These are phyloP conservation scores for Penicillium sp. DNA, from an alignment of 2,329 filamentous ascomycete genomes.

Conservation along the genomic window DNA sequence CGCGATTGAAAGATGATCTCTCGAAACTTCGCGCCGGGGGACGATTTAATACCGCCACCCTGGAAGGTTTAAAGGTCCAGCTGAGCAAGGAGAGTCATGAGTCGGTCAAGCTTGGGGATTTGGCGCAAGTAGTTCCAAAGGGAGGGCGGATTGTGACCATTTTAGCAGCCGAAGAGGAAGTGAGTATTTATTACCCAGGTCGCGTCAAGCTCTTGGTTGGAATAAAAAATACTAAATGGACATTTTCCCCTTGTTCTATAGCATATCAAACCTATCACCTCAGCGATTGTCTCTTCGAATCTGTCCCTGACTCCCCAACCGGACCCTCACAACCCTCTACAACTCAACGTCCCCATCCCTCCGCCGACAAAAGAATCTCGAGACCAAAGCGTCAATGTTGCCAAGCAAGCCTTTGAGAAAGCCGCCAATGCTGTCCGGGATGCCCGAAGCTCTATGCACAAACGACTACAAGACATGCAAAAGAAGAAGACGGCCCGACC, in stretches of 20 bases:
- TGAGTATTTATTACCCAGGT: constrained; percentile 43
- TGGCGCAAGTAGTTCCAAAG: constrained; percentile 70
- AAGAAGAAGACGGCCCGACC: constrained; percentile 48
- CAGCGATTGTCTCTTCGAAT: constrained; percentile 47
- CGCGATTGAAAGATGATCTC: constrained; percentile 64
- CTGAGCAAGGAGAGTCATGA: constrained; percentile 58
- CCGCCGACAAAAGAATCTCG: constrained; percentile 53
- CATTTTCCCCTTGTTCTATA: constrained; percentile 28
- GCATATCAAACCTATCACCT: constrained; percentile 51
- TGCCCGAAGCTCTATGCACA: constrained; percentile 49
- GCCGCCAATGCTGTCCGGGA: constrained; percentile 46
- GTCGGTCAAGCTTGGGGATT: constrained; percentile 60
- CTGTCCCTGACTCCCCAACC: constrained; percentile 49
- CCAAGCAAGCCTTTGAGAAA: constrained; percentile 49
- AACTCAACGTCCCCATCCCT: constrained; percentile 51
- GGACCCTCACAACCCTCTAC: constrained; percentile 48
- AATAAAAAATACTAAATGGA: too few species aligned
- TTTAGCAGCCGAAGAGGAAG: constrained; percentile 67
- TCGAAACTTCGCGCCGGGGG: constrained; percentile 66
- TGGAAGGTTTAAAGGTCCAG: constrained; percentile 66
- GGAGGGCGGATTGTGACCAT: constrained; percentile 64
- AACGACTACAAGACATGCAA: constrained; percentile 49
- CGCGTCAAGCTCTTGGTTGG: not conserved
- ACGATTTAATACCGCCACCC: constrained; percentile 63
- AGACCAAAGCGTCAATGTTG: constrained; percentile 43